A percentile compares a stretch with the other conserved stretches of the same genome.
Evolutionary conservation across 805 yeast genomes (phyloP).

Genomic region (Suhomyces kilbournensis): DNA sequence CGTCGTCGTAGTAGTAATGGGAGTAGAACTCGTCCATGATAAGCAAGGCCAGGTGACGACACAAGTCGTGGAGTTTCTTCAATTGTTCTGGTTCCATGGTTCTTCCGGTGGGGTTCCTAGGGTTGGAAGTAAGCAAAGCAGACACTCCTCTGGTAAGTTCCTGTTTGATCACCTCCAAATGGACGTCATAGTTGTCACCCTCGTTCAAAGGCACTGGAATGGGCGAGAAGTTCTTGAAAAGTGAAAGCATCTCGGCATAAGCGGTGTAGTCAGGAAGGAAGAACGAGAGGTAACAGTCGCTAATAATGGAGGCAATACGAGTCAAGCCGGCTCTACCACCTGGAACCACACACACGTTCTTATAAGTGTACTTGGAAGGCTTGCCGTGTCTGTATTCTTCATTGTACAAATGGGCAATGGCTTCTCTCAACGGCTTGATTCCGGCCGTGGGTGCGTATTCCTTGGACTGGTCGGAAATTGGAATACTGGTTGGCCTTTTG

Average conservation of each 20-base stretch:
- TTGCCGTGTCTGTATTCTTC: slow-evolving; percentile 49
- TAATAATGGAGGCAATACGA: slow-evolving; percentile 57
- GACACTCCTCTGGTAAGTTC: slow-evolving; percentile 57
- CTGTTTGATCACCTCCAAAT: slow-evolving; percentile 48
- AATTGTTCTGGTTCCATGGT: slow-evolving; percentile 48
- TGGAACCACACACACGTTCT: slow-evolving; percentile 61
- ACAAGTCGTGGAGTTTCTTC: slow-evolving; percentile 47
- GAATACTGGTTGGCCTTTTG: slow-evolving; percentile 47
- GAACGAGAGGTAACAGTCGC: slow-evolving; percentile 57
- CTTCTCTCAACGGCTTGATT: slow-evolving; percentile 49
- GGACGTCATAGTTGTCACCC: slow-evolving; percentile 54
- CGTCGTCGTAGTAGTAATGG: slow-evolving; percentile 54
- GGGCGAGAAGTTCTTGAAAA: slow-evolving; percentile 61
- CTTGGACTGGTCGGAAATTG: slow-evolving; percentile 46
- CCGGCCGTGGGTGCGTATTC: slow-evolving; percentile 65
- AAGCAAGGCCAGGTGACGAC: slow-evolving; percentile 45
- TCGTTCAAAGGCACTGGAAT: slow-evolving; percentile 61
- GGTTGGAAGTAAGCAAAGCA: slow-evolving; percentile 57
- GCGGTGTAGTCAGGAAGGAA: slow-evolving; percentile 65
- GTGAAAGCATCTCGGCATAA: slow-evolving; percentile 61
- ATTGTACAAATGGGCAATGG: slow-evolving; percentile 57
- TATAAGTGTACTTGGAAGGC: slow-evolving; percentile 54
- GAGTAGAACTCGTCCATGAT: slow-evolving; percentile 66
- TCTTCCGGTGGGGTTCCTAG: slow-evolving; percentile 62
- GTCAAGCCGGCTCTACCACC: slow-evolving; percentile 65